A percentile compares a stretch with the other conserved stretches of the same genome.
Evolutionary conservation across 345 rosid genomes (phyloP).

Genomic region (Sisymbrium altissimum): DNA sequence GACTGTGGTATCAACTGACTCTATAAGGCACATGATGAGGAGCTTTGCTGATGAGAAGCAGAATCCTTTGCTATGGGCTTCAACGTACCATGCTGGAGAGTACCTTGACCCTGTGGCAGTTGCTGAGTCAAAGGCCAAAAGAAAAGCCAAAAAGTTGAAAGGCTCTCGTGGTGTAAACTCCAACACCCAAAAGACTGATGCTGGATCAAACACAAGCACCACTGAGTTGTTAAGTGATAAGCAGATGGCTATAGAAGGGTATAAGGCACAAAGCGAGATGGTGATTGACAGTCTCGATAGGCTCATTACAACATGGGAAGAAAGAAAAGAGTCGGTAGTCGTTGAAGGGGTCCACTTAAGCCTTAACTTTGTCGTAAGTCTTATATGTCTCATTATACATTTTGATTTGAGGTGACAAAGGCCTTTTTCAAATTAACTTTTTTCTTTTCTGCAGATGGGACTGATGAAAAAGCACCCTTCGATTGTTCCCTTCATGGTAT

Average conservation of each 20-base stretch:
- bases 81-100: constrained; percentile 99
- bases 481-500: constrained; percentile 94
- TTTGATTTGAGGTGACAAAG: neutral
- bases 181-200: constrained; percentile 37
- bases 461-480: constrained; percentile 99
- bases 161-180: constrained; percentile 48
- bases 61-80: constrained; percentile 97
- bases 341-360: constrained; percentile 99
- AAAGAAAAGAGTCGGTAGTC: constrained; percentile 88
- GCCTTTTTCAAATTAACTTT: neutral
- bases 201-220: constrained; percentile 32
- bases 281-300: constrained; percentile 99
- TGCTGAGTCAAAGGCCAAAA: constrained; percentile 88
- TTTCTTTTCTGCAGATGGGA: constrained; percentile 67
- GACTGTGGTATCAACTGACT: constrained; percentile 94
- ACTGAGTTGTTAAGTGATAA: constrained; percentile 64
- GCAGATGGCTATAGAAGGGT: constrained; percentile 98
- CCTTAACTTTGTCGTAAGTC: constrained; percentile 95
- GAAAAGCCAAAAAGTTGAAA: constrained; percentile 65
- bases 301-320: constrained; percentile 96
- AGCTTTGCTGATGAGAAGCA: constrained; percentile 93
- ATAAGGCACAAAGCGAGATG: constrained; percentile 99
- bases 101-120: constrained; percentile 89
- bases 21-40: constrained; percentile 99
- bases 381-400: constrained; percentile 6